A percentile compares a stretch with the other conserved stretches of the same genome.
Conservation (phyloP, 352 stramenopile species). For the Pythium biforme region DNA sequence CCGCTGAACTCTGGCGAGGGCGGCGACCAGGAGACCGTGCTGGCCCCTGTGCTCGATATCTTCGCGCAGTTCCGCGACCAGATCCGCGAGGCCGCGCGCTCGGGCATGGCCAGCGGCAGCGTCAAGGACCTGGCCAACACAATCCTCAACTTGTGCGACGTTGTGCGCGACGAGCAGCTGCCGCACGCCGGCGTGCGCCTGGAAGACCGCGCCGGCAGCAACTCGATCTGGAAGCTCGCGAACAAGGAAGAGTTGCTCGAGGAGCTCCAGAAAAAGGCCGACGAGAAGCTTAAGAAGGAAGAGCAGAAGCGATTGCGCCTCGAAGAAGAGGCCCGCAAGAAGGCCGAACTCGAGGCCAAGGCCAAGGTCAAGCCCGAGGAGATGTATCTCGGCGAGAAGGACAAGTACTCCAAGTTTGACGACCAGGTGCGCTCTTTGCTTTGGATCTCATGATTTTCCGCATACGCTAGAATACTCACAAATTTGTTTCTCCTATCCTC, state of each 20-base stretch:
- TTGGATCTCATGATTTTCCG: background rate
- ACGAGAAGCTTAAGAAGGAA: conserved; percentile 80
- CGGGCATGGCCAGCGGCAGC: conserved; percentile 38
- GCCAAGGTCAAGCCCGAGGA: conserved; percentile 90
- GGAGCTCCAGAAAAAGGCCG: conserved; percentile 74
- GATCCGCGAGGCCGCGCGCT: conserved; percentile 71
- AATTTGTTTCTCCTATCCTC: background rate
- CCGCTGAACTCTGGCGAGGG: conserved; percentile 42
- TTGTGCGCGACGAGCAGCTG: conserved; percentile 88
- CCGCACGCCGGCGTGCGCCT: conserved; percentile 85
- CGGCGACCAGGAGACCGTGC: conserved; percentile 73
- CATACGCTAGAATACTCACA: background rate
- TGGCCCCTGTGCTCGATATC: conserved; percentile 89
- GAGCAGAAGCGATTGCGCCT: conserved; percentile 73
- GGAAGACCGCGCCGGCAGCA: conserved; percentile 71
- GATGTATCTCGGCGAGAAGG: conserved; percentile 90
- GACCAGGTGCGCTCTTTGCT: conserved; percentile 51
- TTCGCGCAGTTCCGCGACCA: conserved; percentile 87
- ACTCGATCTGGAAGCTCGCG: conserved; percentile 89
- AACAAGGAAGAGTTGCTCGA: conserved; percentile 87
- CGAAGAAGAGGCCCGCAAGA: conserved; percentile 73
- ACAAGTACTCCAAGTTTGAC: conserved; percentile 92
- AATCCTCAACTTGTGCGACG: conserved; percentile 85
- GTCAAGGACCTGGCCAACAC: conserved; percentile 57
- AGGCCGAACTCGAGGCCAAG: conserved; percentile 80